Percentiles rank a stretch among this genome's conserved stretches.
These are phyloP conservation scores for Lenwebbia sp. DNA, from an alignment of 345 rosid genomes.

Conservation along the genomic window DNA sequence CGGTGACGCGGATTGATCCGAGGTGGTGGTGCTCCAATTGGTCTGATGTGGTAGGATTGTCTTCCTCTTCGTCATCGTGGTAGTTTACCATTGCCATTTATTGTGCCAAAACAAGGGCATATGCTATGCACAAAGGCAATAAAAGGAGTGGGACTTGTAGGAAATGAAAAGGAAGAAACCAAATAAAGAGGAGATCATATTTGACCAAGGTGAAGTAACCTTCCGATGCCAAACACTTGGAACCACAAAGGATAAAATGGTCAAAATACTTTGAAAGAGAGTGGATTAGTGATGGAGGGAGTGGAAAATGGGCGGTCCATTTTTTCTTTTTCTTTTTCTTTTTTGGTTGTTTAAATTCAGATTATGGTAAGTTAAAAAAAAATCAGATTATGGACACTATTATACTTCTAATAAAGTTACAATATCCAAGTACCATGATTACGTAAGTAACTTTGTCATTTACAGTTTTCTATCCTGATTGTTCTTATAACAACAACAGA, in stretches of 20 bases:
- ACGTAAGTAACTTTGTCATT: not conserved
- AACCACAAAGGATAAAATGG: not conserved
- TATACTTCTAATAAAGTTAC: not conserved
- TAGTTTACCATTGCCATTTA: not conserved
- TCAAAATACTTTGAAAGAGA: not conserved
- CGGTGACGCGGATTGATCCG: conserved; percentile 37
- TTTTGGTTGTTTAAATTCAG: not conserved
- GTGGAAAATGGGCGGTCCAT: not conserved
- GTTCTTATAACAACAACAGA: not conserved
- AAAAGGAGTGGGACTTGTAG: not conserved
- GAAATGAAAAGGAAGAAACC: not conserved
- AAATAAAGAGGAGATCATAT: not conserved
- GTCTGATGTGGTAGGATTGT: not conserved
- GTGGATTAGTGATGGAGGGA: not conserved
- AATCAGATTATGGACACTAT: not conserved
- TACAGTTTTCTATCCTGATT: not conserved
- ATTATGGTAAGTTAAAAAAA: not conserved
- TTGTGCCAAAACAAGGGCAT: not conserved
- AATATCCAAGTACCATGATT: not conserved
- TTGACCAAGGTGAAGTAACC: not conserved
- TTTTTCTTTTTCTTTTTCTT: not conserved
- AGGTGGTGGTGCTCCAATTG: conserved; percentile 29
- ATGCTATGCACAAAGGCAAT: not conserved
- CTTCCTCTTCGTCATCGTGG: not conserved
- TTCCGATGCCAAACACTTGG: not conserved